phyloP scores from a whole-genome alignment of 1,139 yeast species.

The Pichia sp. region DNA sequence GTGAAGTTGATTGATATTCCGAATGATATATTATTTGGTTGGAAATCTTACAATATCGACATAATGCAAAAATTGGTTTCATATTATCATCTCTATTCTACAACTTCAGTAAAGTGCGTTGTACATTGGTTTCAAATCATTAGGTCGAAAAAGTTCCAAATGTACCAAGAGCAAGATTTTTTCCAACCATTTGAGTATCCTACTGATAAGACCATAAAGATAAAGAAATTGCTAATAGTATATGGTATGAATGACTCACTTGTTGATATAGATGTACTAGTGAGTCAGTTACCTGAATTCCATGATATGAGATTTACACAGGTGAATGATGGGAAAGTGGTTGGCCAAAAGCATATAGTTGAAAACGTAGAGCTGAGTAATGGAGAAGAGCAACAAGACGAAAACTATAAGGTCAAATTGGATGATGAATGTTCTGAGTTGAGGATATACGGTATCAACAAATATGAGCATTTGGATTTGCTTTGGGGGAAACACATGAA shows the following conservation, averaged over 20 bases:
- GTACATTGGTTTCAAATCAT: conserved; percentile 98
- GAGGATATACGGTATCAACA: conserved; percentile 41
- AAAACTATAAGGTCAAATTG: neutral
- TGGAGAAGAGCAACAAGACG: conserved; percentile 1
- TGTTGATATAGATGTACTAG: conserved; percentile 78
- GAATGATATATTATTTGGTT: conserved; percentile 64
- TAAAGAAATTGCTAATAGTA: conserved; percentile 47
- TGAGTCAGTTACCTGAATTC: conserved; percentile 45
- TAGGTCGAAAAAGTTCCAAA: conserved; percentile 72
- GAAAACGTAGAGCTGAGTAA: conserved; percentile 20
- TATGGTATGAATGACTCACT: conserved; percentile 81
- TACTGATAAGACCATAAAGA: conserved; percentile 44
- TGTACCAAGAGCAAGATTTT: conserved; percentile 67
- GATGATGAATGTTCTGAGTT: conserved; percentile 12
- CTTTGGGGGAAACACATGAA: conserved; percentile 79
- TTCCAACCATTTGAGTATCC: conserved; percentile 48
- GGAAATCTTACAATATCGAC: conserved; percentile 70
- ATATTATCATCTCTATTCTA: conserved; percentile 81
- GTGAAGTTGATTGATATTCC: conserved; percentile 68
- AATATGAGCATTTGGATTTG: conserved; percentile 82
- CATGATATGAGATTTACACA: conserved; percentile 11
- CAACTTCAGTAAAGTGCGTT: conserved; percentile 85
- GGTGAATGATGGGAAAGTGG: conserved; percentile 13
- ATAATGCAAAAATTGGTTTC: conserved; percentile 68
- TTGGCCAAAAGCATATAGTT: conserved; percentile 20